Base-by-base conservation (phyloP, 2,329 filamentous ascomycete genomes). In the Rhynchosporium agropyri region DNA sequence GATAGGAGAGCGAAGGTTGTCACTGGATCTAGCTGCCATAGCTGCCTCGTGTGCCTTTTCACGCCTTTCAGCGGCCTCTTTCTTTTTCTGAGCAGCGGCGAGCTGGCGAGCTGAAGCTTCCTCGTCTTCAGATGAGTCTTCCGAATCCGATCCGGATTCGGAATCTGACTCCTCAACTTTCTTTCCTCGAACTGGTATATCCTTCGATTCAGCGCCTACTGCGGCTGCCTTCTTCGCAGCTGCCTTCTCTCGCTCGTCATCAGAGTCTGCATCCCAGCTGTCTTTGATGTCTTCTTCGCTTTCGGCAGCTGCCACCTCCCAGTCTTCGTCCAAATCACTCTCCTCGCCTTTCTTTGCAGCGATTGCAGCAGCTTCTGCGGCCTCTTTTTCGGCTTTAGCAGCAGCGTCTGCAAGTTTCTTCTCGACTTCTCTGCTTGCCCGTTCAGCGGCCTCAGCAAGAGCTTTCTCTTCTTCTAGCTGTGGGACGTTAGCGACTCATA, bases 1-100 rank as follows among this genome's bases (percentile, higher is more conserved):
- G 79, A 99, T 99, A 59, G 95, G 95, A 46, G 95, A 98, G 63
- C 95, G 92, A 62, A 99, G 85, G 78, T 99, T 89, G 76, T 99
- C 93, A 78, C 91, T 92, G 28, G 94, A 98, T 65, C 92, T 86
- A 55, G 94, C 93, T 50, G 92, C 93, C 74, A 97, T 78, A 20
- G 95, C 95, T 66, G 92, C 94, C 77, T 97, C 91, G 76, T 96
- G 91, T 63, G 92, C 90, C 78, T 91, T 91, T 79, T 92, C 90
- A 73, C 94, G 87, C 74, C 94, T 87, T 72, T 95, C 92, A 15
- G 92, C 91, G 50, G 92, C 92, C 74, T 96, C 93, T 70, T 88
- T 90, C 80, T 97, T 97, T 72, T 89, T 86, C 74, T 90, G 86
- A 29, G 87, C 87, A 72, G 89, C 87, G 15, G 89, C 90, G 66